phyloP scores from a whole-genome alignment of 2,329 filamentous ascomycete genomes.

The Pseudopithomyces chartarum region DNA sequence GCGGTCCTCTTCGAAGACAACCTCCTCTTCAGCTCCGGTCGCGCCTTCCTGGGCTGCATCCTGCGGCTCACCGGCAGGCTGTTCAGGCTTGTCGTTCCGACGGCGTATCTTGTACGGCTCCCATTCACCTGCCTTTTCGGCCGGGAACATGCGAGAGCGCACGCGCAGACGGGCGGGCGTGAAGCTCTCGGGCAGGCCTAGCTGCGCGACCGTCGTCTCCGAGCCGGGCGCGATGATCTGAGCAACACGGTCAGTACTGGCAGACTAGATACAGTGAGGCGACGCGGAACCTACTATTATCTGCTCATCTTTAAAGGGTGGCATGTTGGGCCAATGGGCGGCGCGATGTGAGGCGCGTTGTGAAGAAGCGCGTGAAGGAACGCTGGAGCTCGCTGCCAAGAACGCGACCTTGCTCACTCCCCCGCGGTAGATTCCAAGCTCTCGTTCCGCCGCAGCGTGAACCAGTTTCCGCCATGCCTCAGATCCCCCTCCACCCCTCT shows the following conservation, averaged over 20 bases:
- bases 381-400: constrained; percentile 2
- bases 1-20: constrained; percentile 84
- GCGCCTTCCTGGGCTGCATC: constrained; percentile 27
- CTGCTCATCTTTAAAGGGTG: constrained; percentile 53
- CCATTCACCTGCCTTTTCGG: constrained; percentile 75
- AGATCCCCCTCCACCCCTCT: neutral
- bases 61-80: constrained; percentile 37
- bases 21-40: constrained; percentile 60
- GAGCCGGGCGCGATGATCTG: constrained; percentile 80
- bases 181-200: constrained; percentile 87
- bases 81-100: constrained; percentile 41
- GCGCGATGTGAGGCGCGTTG: constrained; percentile 9
- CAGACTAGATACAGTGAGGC: neutral
- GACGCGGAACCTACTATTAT: constrained; percentile 43
- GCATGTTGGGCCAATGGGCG: constrained; percentile 38
- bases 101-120: constrained; percentile 79
- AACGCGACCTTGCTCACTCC: neutral
- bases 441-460: neutral
- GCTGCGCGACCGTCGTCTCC: constrained; percentile 86
- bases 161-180: constrained; percentile 87
- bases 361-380: constrained; percentile 7
- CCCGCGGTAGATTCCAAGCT: neutral
- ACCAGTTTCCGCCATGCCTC: neutral
- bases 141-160: constrained; percentile 89
- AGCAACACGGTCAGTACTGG: constrained; percentile 14